Percentiles rank a stretch among this genome's conserved stretches.
Evolutionary conservation across 2,329 filamentous ascomycete genomes (phyloP).

Genomic region (Aspergillus oerlinghausenensis): DNA sequence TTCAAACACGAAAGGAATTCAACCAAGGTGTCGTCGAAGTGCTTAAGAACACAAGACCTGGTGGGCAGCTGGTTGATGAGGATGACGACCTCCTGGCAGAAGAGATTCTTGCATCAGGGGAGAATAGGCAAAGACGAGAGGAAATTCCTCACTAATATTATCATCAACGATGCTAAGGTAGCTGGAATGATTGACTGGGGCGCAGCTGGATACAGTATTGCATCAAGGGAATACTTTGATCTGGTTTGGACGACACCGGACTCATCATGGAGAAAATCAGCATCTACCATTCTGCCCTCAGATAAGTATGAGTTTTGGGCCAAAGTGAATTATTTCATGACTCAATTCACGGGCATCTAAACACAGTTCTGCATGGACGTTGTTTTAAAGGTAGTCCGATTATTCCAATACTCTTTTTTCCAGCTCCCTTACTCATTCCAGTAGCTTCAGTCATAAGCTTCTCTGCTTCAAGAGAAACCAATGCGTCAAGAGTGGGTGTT

Average conservation of each 20-base stretch:
- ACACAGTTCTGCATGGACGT: no score
- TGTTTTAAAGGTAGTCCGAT: neutral
- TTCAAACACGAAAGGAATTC: conserved; percentile 11
- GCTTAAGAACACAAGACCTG: conserved; percentile 14
- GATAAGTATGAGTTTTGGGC: conserved; percentile 12
- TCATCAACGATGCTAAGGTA: conserved; percentile 5
- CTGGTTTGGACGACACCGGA: conserved; percentile 5
- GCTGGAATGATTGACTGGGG: conserved; percentile 11
- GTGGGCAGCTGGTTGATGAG: conserved; percentile 1
- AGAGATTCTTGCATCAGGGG: conserved; percentile 6
- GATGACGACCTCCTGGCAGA: conserved; percentile 9
- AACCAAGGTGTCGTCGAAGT: conserved; percentile 17
- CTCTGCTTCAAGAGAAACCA: conserved; percentile 22
- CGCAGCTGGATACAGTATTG: conserved; percentile 12
- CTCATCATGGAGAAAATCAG: conserved; percentile 6
- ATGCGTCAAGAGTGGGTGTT: conserved; percentile 7
- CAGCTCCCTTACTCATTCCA: conserved; percentile 20
- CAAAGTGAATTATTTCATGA: conserved; percentile 10
- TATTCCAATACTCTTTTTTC: neutral
- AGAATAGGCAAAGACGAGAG: conserved; percentile 1
- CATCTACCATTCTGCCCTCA: conserved; percentile 1
- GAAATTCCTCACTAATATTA: conserved; percentile 11
- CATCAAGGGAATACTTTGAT: conserved; percentile 11
- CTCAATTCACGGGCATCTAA: conserved; percentile 1
- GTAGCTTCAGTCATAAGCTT: conserved; percentile 22